Percentiles rank a stretch among this genome's conserved stretches.
Evolutionary conservation across 2,329 filamentous ascomycete species (phyloP).

Genomic region (Pseudohalonectria lignicola): DNA sequence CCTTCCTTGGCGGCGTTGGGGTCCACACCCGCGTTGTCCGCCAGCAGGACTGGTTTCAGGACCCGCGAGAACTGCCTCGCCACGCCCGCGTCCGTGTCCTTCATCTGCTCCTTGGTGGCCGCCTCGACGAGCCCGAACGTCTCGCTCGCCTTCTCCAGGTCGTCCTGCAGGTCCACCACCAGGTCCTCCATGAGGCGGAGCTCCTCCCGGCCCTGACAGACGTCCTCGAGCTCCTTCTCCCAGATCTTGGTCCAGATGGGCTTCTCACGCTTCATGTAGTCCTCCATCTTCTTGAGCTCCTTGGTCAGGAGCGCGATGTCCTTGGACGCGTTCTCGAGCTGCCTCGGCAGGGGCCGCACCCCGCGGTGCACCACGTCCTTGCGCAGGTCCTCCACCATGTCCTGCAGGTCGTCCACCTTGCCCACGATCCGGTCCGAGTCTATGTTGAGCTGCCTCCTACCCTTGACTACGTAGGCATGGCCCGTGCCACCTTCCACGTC

Average conservation of each 20-base stretch:
- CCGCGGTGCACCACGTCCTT: constrained; percentile 94
- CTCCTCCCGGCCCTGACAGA: constrained; percentile 91
- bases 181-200: constrained; percentile 95
- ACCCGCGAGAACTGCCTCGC: constrained; percentile 42
- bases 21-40: constrained; percentile 40
- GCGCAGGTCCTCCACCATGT: constrained; percentile 88
- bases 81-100: constrained; percentile 48
- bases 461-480: constrained; percentile 71
- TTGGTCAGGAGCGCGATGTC: constrained; percentile 73
- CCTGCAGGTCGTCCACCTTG: constrained; percentile 93
- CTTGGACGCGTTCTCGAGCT: constrained; percentile 81
- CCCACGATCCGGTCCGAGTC: constrained; percentile 87
- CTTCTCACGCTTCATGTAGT: constrained; percentile 84
- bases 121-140: constrained; percentile 94
- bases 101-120: constrained; percentile 95
- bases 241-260: constrained; percentile 98
- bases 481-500: constrained; percentile 68
- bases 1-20: constrained; percentile 79
- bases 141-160: constrained; percentile 86
- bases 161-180: constrained; percentile 82
- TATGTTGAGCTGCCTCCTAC: constrained; percentile 75
- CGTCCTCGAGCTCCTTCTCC: constrained; percentile 93
- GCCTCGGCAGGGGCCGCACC: constrained; percentile 79
- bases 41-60: constrained; percentile 41
- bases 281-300: constrained; percentile 89